A percentile compares a stretch with the other conserved stretches of the same genome.
phyloP scores from a whole-genome alignment of 2,329 filamentous ascomycete genomes.

The Purpureocillium lavendulum region DNA sequence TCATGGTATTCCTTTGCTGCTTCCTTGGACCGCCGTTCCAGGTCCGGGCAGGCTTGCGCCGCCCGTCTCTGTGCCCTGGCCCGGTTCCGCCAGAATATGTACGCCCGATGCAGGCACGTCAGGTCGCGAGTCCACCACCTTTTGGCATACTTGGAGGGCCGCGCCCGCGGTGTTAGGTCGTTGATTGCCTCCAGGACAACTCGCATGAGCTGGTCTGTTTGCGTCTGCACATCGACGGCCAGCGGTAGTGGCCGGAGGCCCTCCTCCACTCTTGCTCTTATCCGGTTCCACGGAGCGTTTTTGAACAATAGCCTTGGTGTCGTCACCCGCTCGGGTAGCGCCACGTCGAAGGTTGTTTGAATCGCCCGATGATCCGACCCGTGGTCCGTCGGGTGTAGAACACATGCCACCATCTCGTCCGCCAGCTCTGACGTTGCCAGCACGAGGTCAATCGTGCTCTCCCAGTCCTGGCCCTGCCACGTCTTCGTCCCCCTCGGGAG shows the following conservation, averaged over 20 bases:
- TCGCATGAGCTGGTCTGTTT: conserved; percentile 2
- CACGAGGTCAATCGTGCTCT: too few relatives aligned
- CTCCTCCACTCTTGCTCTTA: neutral
- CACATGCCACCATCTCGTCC: neutral
- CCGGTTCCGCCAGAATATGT: conserved; percentile 6
- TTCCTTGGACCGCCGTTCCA: conserved; percentile 1
- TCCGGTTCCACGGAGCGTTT: conserved; percentile 1
- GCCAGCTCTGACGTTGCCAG: too few relatives aligned
- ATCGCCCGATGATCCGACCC: conserved; percentile 1
- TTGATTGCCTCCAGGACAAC: conserved; percentile 2
- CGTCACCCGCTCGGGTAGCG: neutral
- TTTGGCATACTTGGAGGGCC: conserved; percentile 1
- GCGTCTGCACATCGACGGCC: neutral
- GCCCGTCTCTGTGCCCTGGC: conserved; percentile 1
- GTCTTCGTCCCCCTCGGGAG: too few relatives aligned
- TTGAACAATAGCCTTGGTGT: neutral
- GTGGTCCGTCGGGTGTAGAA: neutral
- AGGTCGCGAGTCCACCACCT: conserved; percentile 2
- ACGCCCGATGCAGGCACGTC: neutral
- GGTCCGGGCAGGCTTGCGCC: neutral
- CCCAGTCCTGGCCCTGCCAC: too few relatives aligned
- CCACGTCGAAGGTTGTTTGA: too few relatives aligned
- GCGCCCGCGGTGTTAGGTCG: neutral
- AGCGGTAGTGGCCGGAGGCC: neutral
- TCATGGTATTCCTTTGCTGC: conserved; percentile 2